These are phyloP conservation scores for Ambrosia trifida DNA, from an alignment of 129 eudicot species.

Conservation along the genomic window DNA sequence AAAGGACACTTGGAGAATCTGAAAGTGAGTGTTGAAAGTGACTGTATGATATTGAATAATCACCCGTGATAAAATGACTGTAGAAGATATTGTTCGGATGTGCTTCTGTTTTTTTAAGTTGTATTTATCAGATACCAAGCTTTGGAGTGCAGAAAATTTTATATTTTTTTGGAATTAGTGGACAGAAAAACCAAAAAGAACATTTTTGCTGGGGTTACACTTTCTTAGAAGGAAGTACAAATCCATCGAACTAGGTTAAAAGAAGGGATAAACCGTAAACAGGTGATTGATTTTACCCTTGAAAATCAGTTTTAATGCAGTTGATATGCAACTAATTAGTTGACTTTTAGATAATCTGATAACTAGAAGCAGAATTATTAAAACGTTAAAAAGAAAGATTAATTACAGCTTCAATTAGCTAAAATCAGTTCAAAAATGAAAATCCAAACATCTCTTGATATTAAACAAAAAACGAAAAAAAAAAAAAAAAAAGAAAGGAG, in stretches of 20 bases:
- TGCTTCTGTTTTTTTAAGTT: not conserved
- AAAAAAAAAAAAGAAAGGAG: not conserved
- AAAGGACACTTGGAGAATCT: not conserved
- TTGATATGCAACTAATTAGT: not conserved
- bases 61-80: not conserved
- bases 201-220: not conserved
- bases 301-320: not conserved
- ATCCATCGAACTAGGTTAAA: not conserved
- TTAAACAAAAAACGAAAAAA: too few species aligned
- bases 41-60: not conserved
- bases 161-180: not conserved
- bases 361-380: not conserved
- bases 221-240: not conserved
- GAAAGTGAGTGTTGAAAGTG: not conserved
- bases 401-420: not conserved
- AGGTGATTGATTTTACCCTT: not conserved
- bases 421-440: conserved; percentile 5
- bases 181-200: not conserved
- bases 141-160: not conserved
- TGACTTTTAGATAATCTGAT: not conserved
- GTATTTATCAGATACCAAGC: not conserved
- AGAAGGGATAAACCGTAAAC: too few species aligned
- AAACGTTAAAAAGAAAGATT: not conserved
- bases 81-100: not conserved
- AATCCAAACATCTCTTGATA: not conserved